Evolutionary conservation across 2,329 filamentous ascomycete genomes (phyloP).

Genomic region (Emmonsiellopsis sp.): DNA sequence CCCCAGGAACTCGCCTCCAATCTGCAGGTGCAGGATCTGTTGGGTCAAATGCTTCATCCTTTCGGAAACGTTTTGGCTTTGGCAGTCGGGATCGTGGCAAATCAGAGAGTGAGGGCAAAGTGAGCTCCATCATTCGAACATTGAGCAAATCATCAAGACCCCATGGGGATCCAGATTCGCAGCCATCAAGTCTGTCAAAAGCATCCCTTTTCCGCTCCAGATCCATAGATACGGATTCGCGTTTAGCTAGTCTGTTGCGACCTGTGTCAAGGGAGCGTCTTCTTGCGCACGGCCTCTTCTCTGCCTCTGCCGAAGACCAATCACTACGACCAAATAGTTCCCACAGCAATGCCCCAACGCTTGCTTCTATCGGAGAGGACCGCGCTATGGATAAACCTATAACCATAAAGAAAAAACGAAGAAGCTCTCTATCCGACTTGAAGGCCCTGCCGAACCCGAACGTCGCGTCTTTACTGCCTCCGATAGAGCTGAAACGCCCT

Average conservation of each 20-base stretch:
- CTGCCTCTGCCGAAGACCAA: conserved; percentile 39
- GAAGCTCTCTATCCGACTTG: conserved; percentile 86
- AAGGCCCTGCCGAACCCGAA: conserved; percentile 56
- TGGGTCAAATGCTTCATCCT: conserved; percentile 70
- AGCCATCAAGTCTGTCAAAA: conserved; percentile 54
- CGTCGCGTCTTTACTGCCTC: conserved; percentile 29
- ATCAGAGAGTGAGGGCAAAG: conserved; percentile 56
- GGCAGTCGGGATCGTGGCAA: conserved; percentile 74
- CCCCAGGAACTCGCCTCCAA: conserved; percentile 48
- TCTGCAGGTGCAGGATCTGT: conserved; percentile 49
- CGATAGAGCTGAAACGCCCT: conserved; percentile 28
- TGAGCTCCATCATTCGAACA: conserved; percentile 75
- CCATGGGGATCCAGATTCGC: conserved; percentile 49
- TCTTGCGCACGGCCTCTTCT: conserved; percentile 38
- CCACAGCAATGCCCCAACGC: conserved; percentile 37
- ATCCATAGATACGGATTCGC: conserved; percentile 63
- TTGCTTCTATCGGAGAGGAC: conserved; percentile 47
- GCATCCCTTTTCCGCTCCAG: conserved; percentile 60
- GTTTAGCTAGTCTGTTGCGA: conserved; percentile 38
- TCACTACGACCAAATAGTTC: conserved; percentile 35
- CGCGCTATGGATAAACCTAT: conserved; percentile 36
- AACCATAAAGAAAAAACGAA: conserved; percentile 64
- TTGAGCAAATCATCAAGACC: conserved; percentile 66
- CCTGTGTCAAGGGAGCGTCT: conserved; percentile 50
- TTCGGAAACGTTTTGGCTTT: conserved; percentile 76